Conservation (phyloP, 768 basidiomycete species). For the Chalciporus piperatus region DNA sequence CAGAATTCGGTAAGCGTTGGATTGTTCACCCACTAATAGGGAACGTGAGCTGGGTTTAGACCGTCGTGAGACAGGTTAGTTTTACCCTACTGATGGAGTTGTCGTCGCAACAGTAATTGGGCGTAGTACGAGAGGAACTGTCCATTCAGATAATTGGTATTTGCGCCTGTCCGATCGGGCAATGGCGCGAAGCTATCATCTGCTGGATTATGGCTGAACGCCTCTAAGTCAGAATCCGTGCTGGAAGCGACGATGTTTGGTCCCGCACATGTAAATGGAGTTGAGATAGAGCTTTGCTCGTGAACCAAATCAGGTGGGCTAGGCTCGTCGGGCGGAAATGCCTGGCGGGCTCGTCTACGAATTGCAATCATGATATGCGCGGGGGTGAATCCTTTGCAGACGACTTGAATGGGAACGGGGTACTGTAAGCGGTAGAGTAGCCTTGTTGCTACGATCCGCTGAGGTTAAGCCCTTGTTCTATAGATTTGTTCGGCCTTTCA, state of each 20-base stretch:
- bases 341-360: conserved; percentile 37
- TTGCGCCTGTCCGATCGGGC: conserved; percentile 76
- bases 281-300: conserved; percentile 57
- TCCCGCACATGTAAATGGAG: conserved; percentile 40
- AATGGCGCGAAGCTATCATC: conserved; percentile 79
- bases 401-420: conserved; percentile 73
- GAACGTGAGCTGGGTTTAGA: conserved; percentile 82
- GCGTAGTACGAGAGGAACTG: conserved; percentile 83
- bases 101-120: conserved; percentile 75
- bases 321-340: conserved; percentile 53
- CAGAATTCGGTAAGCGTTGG: conserved; percentile 79
- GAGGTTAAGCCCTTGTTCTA: conserved; percentile 73
- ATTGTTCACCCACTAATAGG: conserved; percentile 81
- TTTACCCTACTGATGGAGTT: conserved; percentile 79
- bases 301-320: conserved; percentile 62
- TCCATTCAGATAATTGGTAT: conserved; percentile 83
- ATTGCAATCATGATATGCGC: conserved; percentile 65
- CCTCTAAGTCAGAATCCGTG: conserved; percentile 82
- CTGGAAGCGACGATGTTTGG: conserved; percentile 71
- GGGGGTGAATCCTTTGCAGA: conserved; percentile 78
- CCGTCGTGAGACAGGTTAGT: conserved; percentile 84
- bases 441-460: conserved; percentile 77
- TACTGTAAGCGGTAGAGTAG: conserved; percentile 78
- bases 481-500: conserved; percentile 58
- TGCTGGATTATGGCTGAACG: conserved; percentile 83